A percentile compares a stretch with the other conserved stretches of the same genome.
Evolutionary conservation across 805 yeast species (phyloP).

Genomic region (Saturnispora serradocipensis): DNA sequence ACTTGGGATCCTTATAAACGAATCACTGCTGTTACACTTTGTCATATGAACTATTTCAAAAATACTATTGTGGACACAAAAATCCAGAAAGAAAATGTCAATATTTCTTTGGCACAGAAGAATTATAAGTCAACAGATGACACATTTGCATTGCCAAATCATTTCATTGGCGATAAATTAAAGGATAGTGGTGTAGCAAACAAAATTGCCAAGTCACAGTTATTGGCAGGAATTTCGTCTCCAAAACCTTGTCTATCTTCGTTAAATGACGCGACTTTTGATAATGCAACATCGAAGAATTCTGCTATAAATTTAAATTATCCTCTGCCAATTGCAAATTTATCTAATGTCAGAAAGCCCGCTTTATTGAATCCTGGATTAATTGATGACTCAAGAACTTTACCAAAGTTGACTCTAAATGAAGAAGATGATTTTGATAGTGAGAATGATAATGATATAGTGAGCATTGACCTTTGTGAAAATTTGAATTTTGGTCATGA

Average conservation of each 20-base stretch:
- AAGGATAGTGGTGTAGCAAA: neutral
- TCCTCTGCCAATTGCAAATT: neutral
- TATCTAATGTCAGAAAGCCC: slow-evolving; percentile 1
- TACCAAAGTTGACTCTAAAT: neutral
- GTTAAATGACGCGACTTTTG: neutral
- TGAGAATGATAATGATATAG: neutral
- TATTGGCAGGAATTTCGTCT: slow-evolving; percentile 8
- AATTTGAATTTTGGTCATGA: neutral
- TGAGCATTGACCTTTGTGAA: neutral
- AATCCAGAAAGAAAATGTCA: slow-evolving; percentile 12
- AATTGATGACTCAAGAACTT: neutral
- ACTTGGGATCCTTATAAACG: slow-evolving; percentile 75
- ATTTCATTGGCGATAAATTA: neutral
- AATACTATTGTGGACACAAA: slow-evolving; percentile 28
- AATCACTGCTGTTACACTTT: slow-evolving; percentile 39
- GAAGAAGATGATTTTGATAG: slow-evolving; percentile 4
- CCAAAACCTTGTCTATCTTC: neutral
- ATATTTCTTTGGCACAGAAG: neutral
- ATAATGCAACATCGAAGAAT: neutral
- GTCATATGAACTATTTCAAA: slow-evolving; percentile 46
- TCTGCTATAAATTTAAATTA: neutral
- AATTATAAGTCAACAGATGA: neutral
- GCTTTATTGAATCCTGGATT: neutral
- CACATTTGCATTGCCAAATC: neutral
- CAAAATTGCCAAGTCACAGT: slow-evolving; percentile 2